Evolutionary conservation across 1,284 basidiomycete genomes (phyloP), one percentile per base, ranked within the genome.

Genomic region (Schizophyllum commune): DNA sequence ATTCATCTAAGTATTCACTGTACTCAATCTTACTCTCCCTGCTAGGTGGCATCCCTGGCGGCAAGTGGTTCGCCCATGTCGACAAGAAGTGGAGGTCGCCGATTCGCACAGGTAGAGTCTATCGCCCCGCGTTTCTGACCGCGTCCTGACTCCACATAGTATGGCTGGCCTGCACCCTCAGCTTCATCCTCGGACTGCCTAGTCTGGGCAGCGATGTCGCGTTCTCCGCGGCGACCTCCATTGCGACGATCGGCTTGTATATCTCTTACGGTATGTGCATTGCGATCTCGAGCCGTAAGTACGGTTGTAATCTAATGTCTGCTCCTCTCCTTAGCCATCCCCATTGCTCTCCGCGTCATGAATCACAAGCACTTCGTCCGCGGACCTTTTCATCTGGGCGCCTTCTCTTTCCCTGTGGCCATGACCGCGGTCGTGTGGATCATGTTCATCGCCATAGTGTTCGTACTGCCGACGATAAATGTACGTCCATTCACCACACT

Each of bases 221-320:
- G 0, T 91, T 90, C 69, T 73, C 86, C 0, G 89, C 89, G 4
- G 88, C 88, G 0, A 91, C 88, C 0, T 84, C 82, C 32, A 91
- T 91, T 62, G 87, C 89, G 1, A 91, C 88, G 0, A 89, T 89
- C 62, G 88, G 88, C 0, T 72, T 90, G n/a, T 89, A 89, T 68
- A 87, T 86, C 55, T 88, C 85, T 0, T 90, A 89, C 66, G 86
- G 82, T 81, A 64, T 21, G 73, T 66, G 22, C 57, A 7, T n/a
- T n/a, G n/a, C n/a, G n/a, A n/a, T n/a, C 15, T 22, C 20, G 32
- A 27, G 20, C 55, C 22, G 39, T 11, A 17, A 8, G 55, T 56
- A 21, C 52, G 5, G n/a, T n/a, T 27, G 13, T 0, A 1, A 6
- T 20, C 13, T 21, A 53, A n/a, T 39, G 34, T 56, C 20, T 52